Evolutionary conservation across 2,329 filamentous ascomycete genomes (phyloP), one percentile per base, ranked within the genome.

Genomic region (Ophiostoma australiae): DNA sequence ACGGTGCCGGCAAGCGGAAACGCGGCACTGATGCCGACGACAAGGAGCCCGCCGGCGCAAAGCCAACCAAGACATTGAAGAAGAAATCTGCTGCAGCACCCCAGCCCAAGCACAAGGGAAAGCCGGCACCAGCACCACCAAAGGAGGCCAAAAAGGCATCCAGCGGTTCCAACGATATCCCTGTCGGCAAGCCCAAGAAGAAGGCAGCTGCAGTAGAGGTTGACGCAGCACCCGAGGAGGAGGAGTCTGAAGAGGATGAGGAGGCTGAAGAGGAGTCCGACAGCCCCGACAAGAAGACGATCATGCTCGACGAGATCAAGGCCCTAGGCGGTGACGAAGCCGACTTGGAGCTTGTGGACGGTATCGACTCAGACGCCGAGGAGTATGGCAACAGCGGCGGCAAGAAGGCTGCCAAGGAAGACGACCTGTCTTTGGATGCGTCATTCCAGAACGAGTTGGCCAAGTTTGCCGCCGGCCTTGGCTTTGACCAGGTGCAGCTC

Each of bases 281-380:
- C 31, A 67, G 66, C 33, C 37, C 58, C 73, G 71, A 72, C 72
- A 74, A 75, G 67, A 73, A 74, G 55, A 55, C 71, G 27, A 58
- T 73, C 8, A 80, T 91, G 4, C 79, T 91, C 8, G 84, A 87
- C 71, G 89, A 91, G 76, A 91, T 91, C 73, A 82, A 84, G 74
- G 87, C 86, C 17, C 80, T 91, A 1, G 89, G 88, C 3, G 89
- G 89, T 17, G 87, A 89, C 70, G 86, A 90, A 77, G 83, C 87
- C 61, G 89, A 91, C 73, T 77, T 89, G 63, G 85, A 87, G 48
- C 82, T 91, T 44, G 84, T 91, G 70, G 85, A 83, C 61, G 86
- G 85, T 72, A 80, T 84, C 7, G 80, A 82, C 73, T 86, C 84
- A 1, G 84, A 84, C 70, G 81, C 82, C 27, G 84, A 86, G 61